Evolutionary conservation across 2,329 filamentous ascomycete genomes (phyloP).

Genomic region (Acrocalymma vagum): DNA sequence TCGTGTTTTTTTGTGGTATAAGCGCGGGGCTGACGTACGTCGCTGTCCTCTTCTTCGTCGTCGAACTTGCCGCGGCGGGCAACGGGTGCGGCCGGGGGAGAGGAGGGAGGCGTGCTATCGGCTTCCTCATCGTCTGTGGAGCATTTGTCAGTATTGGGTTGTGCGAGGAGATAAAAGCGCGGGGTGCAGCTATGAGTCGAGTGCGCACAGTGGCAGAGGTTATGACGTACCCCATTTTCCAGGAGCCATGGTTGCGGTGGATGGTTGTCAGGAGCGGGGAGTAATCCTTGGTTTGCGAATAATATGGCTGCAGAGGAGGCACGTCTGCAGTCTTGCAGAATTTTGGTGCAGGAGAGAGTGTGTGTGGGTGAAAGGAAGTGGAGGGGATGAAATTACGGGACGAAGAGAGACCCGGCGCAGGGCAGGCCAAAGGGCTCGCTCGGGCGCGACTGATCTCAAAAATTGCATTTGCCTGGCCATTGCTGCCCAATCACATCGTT

Average conservation of each 20-base stretch:
- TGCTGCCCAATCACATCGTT: constrained; percentile 46
- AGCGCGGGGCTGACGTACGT: constrained; percentile 64
- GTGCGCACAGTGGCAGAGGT: constrained; percentile 29
- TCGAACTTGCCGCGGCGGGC: constrained; percentile 77
- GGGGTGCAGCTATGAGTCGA: constrained; percentile 15
- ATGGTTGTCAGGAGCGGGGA: neutral
- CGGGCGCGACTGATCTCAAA: constrained; percentile 31
- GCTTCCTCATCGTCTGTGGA: constrained; percentile 64
- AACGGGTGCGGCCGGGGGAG: constrained; percentile 56
- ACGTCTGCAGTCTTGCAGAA: constrained; percentile 7
- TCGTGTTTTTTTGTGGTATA: constrained; percentile 18
- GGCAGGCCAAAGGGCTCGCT: constrained; percentile 33
- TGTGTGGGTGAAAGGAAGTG: constrained; percentile 21
- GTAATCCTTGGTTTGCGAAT: constrained; percentile 5
- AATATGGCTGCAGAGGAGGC: too few species aligned
- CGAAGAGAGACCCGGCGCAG: constrained; percentile 28
- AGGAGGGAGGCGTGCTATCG: constrained; percentile 59
- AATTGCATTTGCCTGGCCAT: constrained; percentile 26
- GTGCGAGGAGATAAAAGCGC: constrained; percentile 1
- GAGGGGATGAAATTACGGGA: constrained; percentile 20
- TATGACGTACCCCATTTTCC: constrained; percentile 53
- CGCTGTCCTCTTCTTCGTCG: constrained; percentile 87
- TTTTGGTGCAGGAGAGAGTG: constrained; percentile 10
- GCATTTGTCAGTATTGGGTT: constrained; percentile 23
- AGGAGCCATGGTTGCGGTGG: constrained; percentile 45